A percentile compares a stretch with the other conserved stretches of the same genome.
Conservation (phyloP, 306 rosid genomes). For the Lathyrus aphaca region DNA sequence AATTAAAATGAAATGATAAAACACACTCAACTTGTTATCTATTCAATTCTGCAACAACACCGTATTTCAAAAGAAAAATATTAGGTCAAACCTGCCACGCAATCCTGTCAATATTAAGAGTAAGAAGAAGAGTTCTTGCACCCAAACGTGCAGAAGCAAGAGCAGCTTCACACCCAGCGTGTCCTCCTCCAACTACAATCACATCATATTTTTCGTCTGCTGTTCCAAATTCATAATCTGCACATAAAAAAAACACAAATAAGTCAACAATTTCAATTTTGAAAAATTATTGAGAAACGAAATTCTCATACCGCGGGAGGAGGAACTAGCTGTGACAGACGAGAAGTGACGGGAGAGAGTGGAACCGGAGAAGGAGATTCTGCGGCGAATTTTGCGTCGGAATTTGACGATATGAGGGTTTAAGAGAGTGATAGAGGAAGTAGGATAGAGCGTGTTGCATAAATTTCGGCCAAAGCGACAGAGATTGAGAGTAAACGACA, state of each 20-base stretch:
- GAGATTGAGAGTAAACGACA: constrained; percentile 55
- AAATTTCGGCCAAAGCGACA: constrained; percentile 60
- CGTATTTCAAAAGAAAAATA: constrained; percentile 9
- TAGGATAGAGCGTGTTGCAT: constrained; percentile 37
- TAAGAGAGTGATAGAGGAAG: constrained; percentile 19
- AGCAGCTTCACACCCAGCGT: constrained; percentile 95
- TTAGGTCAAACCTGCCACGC: constrained; percentile 83
- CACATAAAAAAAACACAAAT: constrained; percentile 33
- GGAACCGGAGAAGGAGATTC: constrained; percentile 37
- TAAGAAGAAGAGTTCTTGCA: constrained; percentile 90
- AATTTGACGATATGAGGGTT: constrained; percentile 44
- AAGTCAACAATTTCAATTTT: constrained; percentile 15
- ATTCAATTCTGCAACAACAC: not conserved
- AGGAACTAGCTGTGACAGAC: constrained; percentile 38
- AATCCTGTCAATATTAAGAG: constrained; percentile 84
- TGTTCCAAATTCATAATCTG: constrained; percentile 50
- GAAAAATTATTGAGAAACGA: constrained; percentile 6
- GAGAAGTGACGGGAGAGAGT: constrained; percentile 54
- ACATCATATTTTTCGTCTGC: constrained; percentile 78
- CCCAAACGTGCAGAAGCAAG: constrained; percentile 88
- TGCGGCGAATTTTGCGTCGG: constrained; percentile 47
- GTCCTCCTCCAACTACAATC: constrained; percentile 99
- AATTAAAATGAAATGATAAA: not conserved
- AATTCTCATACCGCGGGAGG: constrained; percentile 48
- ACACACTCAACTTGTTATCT: not conserved